Base-by-base conservation (phyloP, 768 basidiomycete genomes). In the Rhizopogon vinicolor region DNA sequence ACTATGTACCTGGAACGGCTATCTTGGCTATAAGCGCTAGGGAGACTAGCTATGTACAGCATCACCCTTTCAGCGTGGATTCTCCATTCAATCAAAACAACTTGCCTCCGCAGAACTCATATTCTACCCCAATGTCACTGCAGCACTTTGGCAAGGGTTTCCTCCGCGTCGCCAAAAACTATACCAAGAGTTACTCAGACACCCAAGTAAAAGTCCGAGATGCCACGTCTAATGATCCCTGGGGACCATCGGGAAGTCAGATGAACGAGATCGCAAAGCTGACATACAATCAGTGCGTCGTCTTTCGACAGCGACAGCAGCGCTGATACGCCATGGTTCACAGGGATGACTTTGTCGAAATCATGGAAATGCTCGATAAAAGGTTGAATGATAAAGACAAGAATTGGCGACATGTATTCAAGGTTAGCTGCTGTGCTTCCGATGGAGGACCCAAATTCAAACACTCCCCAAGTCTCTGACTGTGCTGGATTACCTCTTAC, bases 301-400 rank as follows among this genome's bases (percentile, higher is more conserved):
- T 53, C 31, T 18, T 33, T 28, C 44, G 35, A 16, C 33, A 13
- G 37, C 13, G 51, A 5, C 28, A 31, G 4, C n/a, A 10, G n/a
- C 5, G 46, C 31, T 18, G 19, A 22, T 13, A 9, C 5, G 52
- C 22, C 31, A 3, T 51, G 22, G 14, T 35, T 44, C 49, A 16
- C 40, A 78, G 91, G 69, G 86, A 84, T 54, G 92, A 95, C 66
- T 97, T 97, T 68, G 91, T 95, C 14, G 94, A 97, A 73, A 89
- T 97, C 63, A 94, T 97, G 91, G 94, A 97, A 75, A 94, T 95
- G 90, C 78, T 97, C 45, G 93, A 96, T 72, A 96, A 96, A 72
- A 85, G 94, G 40, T 75, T 96, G 55, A 91, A 91, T 67, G 93
- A 97, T 74, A 95, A 94, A 76, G 93, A 93, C 52, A 95, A 96